These are phyloP conservation scores for Gentiana macrophylla DNA, from an alignment of 257 asterid species.

Conservation along the genomic window DNA sequence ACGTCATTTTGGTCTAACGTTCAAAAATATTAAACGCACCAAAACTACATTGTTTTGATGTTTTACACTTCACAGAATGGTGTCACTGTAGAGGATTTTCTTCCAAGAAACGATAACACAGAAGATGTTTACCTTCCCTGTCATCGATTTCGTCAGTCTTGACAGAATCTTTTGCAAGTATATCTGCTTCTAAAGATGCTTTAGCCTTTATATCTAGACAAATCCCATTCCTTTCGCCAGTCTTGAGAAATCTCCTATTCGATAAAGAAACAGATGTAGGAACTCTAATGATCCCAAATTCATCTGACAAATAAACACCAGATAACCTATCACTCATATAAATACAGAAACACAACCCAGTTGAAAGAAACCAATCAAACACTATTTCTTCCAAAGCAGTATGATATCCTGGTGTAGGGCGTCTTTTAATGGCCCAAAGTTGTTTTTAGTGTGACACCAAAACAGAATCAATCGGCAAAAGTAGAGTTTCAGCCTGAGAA, in stretches of 20 bases:
- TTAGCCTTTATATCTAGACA: constrained; percentile 26
- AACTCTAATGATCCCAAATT: constrained; percentile 22
- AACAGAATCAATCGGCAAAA: too few relatives aligned
- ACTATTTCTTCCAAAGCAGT: neutral
- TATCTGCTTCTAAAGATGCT: constrained; percentile 40
- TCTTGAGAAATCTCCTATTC: constrained; percentile 16
- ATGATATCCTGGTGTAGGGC: too few relatives aligned
- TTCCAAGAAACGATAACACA: neutral
- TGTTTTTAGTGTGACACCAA: too few relatives aligned
- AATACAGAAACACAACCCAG: neutral
- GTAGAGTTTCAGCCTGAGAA: too few relatives aligned
- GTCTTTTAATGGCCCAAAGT: too few relatives aligned
- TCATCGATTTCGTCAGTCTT: constrained; percentile 22
- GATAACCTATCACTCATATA: constrained; percentile 5
- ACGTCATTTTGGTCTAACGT: too few relatives aligned
- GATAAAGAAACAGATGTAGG: constrained; percentile 17
- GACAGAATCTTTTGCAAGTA: constrained; percentile 37
- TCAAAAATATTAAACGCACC: too few relatives aligned
- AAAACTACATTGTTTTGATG: neutral
- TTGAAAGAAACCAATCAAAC: neutral
- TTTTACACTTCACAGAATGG: neutral
- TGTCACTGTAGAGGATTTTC: neutral
- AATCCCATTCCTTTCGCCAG: constrained; percentile 10
- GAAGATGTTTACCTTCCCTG: constrained; percentile 32
- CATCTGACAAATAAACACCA: constrained; percentile 27